phyloP scores from a whole-genome alignment of 2,329 filamentous ascomycete species.

The Aureobasidium vineae region DNA sequence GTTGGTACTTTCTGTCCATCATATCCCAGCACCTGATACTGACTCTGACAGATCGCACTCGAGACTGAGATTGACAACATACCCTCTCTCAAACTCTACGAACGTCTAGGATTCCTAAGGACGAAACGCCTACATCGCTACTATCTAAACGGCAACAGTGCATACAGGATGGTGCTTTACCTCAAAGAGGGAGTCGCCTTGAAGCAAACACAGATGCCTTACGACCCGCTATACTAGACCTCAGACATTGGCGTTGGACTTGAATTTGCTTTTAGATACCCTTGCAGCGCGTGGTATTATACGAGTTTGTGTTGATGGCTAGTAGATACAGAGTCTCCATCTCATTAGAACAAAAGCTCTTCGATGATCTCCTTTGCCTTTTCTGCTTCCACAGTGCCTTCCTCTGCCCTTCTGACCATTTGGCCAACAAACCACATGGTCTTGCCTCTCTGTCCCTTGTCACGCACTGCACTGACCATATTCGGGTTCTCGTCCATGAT shows the following conservation, averaged over 20 bases:
- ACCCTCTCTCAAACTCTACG: constrained; percentile 87
- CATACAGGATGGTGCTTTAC: constrained; percentile 82
- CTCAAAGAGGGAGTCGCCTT: constrained; percentile 61
- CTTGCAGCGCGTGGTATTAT: constrained; percentile 2
- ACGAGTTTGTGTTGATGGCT: not conserved
- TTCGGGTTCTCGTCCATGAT: constrained; percentile 56
- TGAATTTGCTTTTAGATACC: constrained; percentile 22
- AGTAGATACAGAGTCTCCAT: not conserved
- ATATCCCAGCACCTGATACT: not conserved
- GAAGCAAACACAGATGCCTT: constrained; percentile 35
- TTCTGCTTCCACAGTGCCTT: constrained; percentile 61
- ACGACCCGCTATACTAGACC: constrained; percentile 25
- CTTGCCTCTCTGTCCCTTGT: constrained; percentile 62
- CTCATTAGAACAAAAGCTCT: constrained; percentile 43
- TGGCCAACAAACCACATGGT: constrained; percentile 66
- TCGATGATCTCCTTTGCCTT: constrained; percentile 57
- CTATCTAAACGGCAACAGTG: constrained; percentile 94
- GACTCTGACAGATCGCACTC: constrained; percentile 64
- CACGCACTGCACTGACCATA: constrained; percentile 59
- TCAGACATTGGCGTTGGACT: constrained; percentile 18
- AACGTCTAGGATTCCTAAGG: constrained; percentile 84
- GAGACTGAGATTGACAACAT: constrained; percentile 95
- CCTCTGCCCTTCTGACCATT: constrained; percentile 61
- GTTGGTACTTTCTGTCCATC: constrained; percentile 37
- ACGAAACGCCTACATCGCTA: constrained; percentile 94